Base-by-base conservation (phyloP, 108 stramenopile genomes). In the Nannochloropsis oceanica region DNA sequence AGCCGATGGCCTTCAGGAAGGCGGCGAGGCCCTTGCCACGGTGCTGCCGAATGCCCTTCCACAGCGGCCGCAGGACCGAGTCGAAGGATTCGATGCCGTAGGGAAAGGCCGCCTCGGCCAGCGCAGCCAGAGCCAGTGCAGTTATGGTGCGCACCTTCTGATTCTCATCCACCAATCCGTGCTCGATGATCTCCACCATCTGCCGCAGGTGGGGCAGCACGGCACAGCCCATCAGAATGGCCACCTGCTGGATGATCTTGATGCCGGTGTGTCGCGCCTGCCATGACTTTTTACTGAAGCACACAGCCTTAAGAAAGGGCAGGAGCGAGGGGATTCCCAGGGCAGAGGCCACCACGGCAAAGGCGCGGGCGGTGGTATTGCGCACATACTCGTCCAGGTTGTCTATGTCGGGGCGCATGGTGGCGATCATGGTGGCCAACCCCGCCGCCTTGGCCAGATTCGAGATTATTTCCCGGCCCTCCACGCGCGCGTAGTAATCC, bases 81-180 rank as follows among this genome's bases (percentile, higher is more conserved):
- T 99, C 99, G 92, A 99, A 99, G 89, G 94, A 94, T 91, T 99
- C 99, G 85, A 99, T 97, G 59, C 99, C 99, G 90, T 97, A 99
- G 1, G 99, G 99, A 92, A 97, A 93, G 9, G 96, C 94, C 50
- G 98, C 96, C 90, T 99, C 98, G 3, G 98, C 99, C 42, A 99
- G 90, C 13, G 97, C 96, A 26, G 96, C 95, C 73, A 98, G 91
- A 22, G 99, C 98, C 86, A 98, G 89, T 22, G 99, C 98, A 18
- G 96, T 96, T 82, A 99, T 97, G 83, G 94, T 96, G 13, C 97
- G 95, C n/a, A 89, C 88, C 90, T 98, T 97, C 87, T 95, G 96
- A 92, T 96, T 95, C 27, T 98, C 97, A 88, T 98, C 99, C 18
- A 92, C 93, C 82, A 99, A 90, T 22, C 99, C 97, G 87, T 97